Base-by-base conservation (phyloP, 192 early-diverging fungal species). In the Radiomyces spectabilis region DNA sequence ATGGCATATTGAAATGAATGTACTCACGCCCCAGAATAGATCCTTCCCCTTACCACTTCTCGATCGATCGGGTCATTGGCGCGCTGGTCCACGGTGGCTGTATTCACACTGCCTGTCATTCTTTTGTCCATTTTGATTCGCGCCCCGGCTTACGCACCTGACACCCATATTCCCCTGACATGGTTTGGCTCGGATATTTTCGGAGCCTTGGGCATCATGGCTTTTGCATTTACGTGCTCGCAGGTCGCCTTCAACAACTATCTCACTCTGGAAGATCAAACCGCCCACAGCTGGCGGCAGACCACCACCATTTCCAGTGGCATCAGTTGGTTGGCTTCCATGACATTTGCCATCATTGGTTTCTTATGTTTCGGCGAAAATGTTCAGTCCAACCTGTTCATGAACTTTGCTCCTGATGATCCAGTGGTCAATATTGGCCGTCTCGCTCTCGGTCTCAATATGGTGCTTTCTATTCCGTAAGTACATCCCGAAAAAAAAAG, bases 201-300 rank as follows among this genome's bases (percentile, higher is more conserved):
- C 41, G 74, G 79, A 1, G 77, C 82, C 2, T 52, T 85, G 33
- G 85, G 79, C 40, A 77, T 87, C 51, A 85, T 87, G 68, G 79
- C 82, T 0, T 87, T 87, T 63, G 82, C 81, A 1, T 85, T 82
- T 58, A 69, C 77, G 7, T 83, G 79, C 31, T 58, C 79, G 22
- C 85, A 87, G 61, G 76, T 81, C 21, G 74, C 78, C 12, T 85
- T 78, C 51, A 72, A 77, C 55, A 82, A 73, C 42, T 87, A 76
- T 47, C 41, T 69, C 35, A 76, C 83, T 0, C 51, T 84, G 51
- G 42, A 66, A 9, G 40, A 73, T 27, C 77, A 77, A 31, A 70
- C 81, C 1, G 51, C 73, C 4, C 40, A 44, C 0, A 57, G 53
- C 4, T 86, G 85, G 85, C 53, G 46, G 6, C 56, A 48, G n/a